These are phyloP conservation scores for Ascochyta lentis DNA, from an alignment of 2,329 filamentous ascomycete species.

Conservation along the genomic window DNA sequence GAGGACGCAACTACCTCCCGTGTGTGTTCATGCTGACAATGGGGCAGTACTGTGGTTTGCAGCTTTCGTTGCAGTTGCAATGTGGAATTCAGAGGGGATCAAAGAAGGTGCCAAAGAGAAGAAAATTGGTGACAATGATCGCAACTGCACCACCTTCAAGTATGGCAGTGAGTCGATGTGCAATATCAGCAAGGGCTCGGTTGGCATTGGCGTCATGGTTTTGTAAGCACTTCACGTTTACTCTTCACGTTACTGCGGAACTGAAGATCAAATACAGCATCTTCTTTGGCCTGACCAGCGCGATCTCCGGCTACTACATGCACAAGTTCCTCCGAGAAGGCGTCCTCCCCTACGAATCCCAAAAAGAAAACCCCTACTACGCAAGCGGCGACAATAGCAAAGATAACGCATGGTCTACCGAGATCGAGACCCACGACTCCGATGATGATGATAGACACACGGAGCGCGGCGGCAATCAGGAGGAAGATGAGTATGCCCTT, in stretches of 20 bases:
- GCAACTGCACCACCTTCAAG: conserved; percentile 61
- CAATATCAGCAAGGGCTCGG: conserved; percentile 61
- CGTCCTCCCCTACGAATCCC: conserved; percentile 55
- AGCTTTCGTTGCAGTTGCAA: conserved; percentile 63
- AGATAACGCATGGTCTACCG: conserved; percentile 54
- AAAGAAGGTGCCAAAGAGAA: conserved; percentile 54
- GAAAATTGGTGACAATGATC: conserved; percentile 50
- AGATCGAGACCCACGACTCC: conserved; percentile 49
- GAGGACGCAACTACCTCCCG: not conserved
- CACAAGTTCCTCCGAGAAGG: conserved; percentile 64
- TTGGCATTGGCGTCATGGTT: conserved; percentile 63
- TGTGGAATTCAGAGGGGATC: conserved; percentile 64
- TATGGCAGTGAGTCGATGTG: conserved; percentile 64
- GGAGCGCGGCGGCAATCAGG: conserved; percentile 52
- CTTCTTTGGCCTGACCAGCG: conserved; percentile 61
- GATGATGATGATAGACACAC: conserved; percentile 50
- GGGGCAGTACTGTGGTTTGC: conserved; percentile 62
- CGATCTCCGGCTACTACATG: conserved; percentile 62
- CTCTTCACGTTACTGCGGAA: not conserved
- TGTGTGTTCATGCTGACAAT: not conserved
- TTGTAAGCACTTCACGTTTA: conserved; percentile 53
- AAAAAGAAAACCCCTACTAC: conserved; percentile 55
- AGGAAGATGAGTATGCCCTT: conserved; percentile 60
- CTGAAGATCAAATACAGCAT: conserved; percentile 49
- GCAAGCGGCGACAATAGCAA: conserved; percentile 39